Evolutionary conservation across 345 rosid genomes (phyloP).

Genomic region (Eucalyptus marginata): DNA sequence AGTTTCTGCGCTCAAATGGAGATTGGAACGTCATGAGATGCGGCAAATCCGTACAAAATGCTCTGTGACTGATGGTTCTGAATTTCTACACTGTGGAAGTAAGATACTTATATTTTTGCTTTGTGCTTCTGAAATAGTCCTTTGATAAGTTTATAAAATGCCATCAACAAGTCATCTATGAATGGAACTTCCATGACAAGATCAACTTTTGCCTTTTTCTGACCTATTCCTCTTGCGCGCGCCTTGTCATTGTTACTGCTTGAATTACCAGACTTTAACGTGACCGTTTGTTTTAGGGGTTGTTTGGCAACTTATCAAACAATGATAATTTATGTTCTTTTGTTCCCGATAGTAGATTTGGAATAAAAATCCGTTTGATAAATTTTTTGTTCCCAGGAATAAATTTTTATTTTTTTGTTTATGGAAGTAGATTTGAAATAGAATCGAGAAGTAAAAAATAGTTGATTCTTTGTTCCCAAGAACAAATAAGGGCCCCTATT

Average conservation of each 20-base stretch:
- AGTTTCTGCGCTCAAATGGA: not conserved
- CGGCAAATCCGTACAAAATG: not conserved
- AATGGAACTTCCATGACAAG: not conserved
- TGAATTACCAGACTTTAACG: not conserved
- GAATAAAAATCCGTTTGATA: accelerated
- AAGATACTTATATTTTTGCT: not conserved
- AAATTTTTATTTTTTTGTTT: too few relatives aligned
- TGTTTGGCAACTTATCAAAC: too few relatives aligned
- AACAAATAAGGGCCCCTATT: too few relatives aligned
- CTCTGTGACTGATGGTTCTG: not conserved
- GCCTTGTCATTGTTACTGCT: not conserved
- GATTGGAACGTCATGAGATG: not conserved
- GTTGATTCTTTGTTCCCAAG: too few relatives aligned
- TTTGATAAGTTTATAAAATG: too few relatives aligned
- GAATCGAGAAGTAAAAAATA: too few relatives aligned
- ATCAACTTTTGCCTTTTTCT: not conserved
- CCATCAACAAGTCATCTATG: not conserved
- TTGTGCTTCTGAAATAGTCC: not conserved
- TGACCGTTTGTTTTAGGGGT: not conserved
- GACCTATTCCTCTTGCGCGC: not conserved
- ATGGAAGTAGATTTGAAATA: too few relatives aligned
- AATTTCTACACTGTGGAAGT: not conserved
- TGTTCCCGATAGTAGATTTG: accelerated
- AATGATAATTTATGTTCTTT: too few relatives aligned
- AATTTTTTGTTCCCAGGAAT: accelerated